These are phyloP conservation scores for Alnus rubra DNA, from an alignment of 306 rosid genomes.

Conservation along the genomic window DNA sequence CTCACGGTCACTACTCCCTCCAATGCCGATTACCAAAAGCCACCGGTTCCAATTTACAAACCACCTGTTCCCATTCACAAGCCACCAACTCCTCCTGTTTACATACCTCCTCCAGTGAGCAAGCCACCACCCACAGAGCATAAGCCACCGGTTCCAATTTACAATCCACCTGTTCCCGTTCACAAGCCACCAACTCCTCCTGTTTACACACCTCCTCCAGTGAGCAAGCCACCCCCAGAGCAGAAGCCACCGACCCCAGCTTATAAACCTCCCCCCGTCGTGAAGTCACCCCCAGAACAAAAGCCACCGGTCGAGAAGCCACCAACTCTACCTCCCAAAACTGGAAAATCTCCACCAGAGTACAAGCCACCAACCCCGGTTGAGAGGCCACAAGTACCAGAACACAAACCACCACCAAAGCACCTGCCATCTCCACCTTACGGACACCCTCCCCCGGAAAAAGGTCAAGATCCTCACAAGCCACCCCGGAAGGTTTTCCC, in stretches of 20 bases:
- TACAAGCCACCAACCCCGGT: constrained; percentile 11
- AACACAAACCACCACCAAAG: constrained; percentile 1
- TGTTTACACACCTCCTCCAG: neutral
- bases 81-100: too few relatives aligned
- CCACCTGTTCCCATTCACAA: neutral
- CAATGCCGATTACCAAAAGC: neutral
- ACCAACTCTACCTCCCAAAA: neutral
- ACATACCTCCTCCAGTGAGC: too few relatives aligned
- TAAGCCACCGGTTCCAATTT: too few relatives aligned
- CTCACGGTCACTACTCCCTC: neutral
- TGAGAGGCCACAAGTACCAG: neutral
- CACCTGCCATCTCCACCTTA: constrained; percentile 13
- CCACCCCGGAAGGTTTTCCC: constrained; percentile 1
- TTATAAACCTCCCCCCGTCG: too few relatives aligned
- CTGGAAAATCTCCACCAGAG: constrained; percentile 1
- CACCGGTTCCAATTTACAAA: neutral
- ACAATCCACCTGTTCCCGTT: too few relatives aligned
- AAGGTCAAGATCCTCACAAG: constrained; percentile 5
- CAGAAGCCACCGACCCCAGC: too few relatives aligned
- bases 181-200: neutral
- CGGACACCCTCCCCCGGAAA: constrained; percentile 18
- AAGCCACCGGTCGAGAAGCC: neutral
- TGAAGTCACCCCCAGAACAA: too few relatives aligned
- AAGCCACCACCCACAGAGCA: too few relatives aligned
- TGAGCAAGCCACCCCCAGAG: neutral